phyloP scores from a whole-genome alignment of 495 filamentous ascomycete species.

The Aspergillus carlsbadensis region DNA sequence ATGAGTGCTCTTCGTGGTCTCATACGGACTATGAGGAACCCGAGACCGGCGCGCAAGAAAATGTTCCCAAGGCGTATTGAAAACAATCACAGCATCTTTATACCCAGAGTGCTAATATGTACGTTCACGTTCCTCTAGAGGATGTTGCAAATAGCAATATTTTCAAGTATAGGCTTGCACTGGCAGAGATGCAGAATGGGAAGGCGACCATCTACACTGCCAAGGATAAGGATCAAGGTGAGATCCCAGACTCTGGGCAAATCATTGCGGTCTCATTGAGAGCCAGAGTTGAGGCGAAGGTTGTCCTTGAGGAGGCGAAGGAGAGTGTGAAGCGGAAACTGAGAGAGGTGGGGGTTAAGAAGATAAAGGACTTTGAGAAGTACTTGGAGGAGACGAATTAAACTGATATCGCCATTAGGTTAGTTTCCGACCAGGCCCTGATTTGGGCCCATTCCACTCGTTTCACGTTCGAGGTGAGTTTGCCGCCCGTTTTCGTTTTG shows the following conservation, averaged over 20 bases:
- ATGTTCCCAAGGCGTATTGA: neutral
- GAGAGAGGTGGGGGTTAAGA: neutral
- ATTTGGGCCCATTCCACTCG: neutral
- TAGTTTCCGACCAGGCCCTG: neutral
- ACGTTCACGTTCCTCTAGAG: conserved; percentile 4
- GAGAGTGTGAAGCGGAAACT: conserved; percentile 1
- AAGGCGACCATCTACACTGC: neutral
- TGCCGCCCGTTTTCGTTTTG: neutral
- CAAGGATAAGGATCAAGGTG: neutral
- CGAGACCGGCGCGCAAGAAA: neutral
- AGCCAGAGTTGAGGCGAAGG: neutral
- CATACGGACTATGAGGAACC: neutral
- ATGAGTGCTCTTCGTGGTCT: conserved; percentile 4
- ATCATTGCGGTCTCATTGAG: neutral
- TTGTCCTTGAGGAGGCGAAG: neutral
- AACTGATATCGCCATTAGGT: too few species aligned
- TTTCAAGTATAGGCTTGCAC: neutral
- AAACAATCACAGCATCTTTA: neutral
- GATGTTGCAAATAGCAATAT: neutral
- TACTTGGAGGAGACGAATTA: neutral
- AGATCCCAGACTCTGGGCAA: neutral
- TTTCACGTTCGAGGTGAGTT: neutral
- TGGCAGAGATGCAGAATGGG: neutral
- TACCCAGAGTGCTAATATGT: neutral
- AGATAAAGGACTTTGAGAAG: neutral